A percentile compares a stretch with the other conserved stretches of the same genome.
Conservation (phyloP, 2,329 filamentous ascomycete genomes). For the Colletotrichum endophyticum region DNA sequence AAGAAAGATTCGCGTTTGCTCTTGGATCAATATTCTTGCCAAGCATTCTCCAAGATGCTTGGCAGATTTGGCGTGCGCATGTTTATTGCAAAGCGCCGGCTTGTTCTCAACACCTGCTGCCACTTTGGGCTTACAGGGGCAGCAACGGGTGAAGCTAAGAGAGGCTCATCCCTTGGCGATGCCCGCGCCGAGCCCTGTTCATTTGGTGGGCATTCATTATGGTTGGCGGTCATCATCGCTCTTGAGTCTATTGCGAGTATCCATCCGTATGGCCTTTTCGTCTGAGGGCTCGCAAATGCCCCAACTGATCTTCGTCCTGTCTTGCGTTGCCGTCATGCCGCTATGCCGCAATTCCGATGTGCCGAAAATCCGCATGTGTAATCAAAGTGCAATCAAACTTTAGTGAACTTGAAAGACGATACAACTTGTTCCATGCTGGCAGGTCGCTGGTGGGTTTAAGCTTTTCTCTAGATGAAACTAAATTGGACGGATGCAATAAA, state of each 20-base stretch:
- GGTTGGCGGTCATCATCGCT: not conserved
- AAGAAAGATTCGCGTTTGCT: not conserved
- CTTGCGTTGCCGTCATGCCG: not conserved
- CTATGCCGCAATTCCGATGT: not conserved
- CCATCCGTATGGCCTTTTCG: not conserved
- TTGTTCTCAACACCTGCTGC: not conserved
- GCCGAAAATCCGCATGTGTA: not conserved
- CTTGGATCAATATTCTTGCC: not conserved
- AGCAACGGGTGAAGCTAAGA: not conserved
- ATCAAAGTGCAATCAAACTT: not conserved
- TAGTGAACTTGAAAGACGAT: not conserved
- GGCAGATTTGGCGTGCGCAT: conserved; percentile 1
- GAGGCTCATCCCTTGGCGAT: conserved; percentile 11
- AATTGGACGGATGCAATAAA: not conserved
- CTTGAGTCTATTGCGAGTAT: not conserved
- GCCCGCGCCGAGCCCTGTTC: not conserved
- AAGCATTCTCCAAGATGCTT: not conserved
- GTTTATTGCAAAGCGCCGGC: not conserved
- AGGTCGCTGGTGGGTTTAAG: not conserved
- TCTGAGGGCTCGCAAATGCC: not conserved
- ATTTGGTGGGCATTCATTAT: not conserved
- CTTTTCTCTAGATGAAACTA: not conserved
- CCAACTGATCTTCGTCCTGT: not conserved
- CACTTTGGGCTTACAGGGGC: not conserved
- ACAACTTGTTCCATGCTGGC: not conserved